Percentiles rank a stretch among this genome's conserved stretches.
Evolutionary conservation across 2,329 filamentous ascomycete genomes (phyloP).

Genomic region (Epichloe festucae): DNA sequence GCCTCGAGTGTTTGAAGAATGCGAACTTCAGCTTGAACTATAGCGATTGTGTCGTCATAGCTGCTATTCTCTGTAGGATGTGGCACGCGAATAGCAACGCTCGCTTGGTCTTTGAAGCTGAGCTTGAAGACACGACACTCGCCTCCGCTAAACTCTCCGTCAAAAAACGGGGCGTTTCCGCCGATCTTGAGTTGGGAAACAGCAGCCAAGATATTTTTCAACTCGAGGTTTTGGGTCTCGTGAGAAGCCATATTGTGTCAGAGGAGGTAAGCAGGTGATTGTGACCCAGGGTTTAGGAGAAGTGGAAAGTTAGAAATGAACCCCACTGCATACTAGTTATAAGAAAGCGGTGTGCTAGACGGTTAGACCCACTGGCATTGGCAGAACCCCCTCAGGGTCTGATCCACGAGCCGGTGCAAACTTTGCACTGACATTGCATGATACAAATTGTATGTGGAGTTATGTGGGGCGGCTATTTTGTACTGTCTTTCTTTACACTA

Average conservation of each 20-base stretch:
- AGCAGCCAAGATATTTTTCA: not conserved
- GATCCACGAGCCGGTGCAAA: too few relatives aligned
- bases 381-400: too few relatives aligned
- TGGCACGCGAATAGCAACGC: not conserved
- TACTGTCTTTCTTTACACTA: too few relatives aligned
- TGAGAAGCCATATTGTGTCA: not conserved
- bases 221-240: not conserved
- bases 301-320: too few relatives aligned
- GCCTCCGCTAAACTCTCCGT: not conserved
- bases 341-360: too few relatives aligned
- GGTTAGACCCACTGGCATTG: too few relatives aligned
- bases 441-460: too few relatives aligned
- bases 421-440: too few relatives aligned
- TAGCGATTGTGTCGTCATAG: not conserved
- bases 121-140: constrained; percentile 3
- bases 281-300: too few relatives aligned
- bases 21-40: not conserved
- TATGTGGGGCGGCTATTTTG: too few relatives aligned
- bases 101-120: not conserved
- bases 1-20: not conserved
- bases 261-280: too few relatives aligned
- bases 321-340: too few relatives aligned
- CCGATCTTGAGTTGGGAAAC: not conserved
- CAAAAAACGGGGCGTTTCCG: not conserved
- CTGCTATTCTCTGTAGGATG: not conserved